phyloP scores from a whole-genome alignment of 2,329 filamentous ascomycete species.

The Hymenoscyphus repandus region DNA sequence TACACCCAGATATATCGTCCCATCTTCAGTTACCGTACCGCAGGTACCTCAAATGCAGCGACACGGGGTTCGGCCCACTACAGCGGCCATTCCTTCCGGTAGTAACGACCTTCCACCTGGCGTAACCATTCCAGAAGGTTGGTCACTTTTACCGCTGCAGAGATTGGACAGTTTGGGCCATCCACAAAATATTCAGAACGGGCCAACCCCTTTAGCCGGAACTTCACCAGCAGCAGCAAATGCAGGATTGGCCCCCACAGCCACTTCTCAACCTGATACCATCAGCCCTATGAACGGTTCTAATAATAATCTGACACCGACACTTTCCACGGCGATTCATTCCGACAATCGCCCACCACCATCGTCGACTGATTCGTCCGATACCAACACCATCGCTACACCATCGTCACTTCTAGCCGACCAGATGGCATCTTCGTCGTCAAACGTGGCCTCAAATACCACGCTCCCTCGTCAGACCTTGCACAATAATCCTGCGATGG shows the following conservation, averaged over 20 bases:
- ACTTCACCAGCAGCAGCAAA: slow-evolving; percentile 13
- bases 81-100: slow-evolving; percentile 51
- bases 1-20: too few relatives aligned
- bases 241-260: slow-evolving; percentile 21
- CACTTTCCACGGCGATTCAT: slow-evolving; percentile 13
- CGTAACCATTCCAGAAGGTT: slow-evolving; percentile 58
- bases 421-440: slow-evolving; percentile 16
- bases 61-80: slow-evolving; percentile 41
- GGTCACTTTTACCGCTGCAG: slow-evolving; percentile 59
- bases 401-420: slow-evolving; percentile 21
- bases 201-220: slow-evolving; percentile 11
- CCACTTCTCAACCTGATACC: slow-evolving; percentile 19
- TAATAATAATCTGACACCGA: slow-evolving; percentile 27
- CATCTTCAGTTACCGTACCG: slow-evolving; percentile 5
- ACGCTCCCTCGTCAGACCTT: slow-evolving; percentile 13
- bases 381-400: slow-evolving; percentile 23
- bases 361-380: slow-evolving; percentile 24
- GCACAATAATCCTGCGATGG: slow-evolving; percentile 8
- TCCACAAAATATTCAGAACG: slow-evolving; percentile 11
- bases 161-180: slow-evolving; percentile 31
- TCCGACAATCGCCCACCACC: slow-evolving; percentile 21
- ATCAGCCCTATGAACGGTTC: slow-evolving; percentile 24
- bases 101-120: slow-evolving; percentile 58
- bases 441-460: slow-evolving; percentile 11
- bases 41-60: slow-evolving; percentile 31